These are phyloP conservation scores for Melaleuca alternifolia DNA, from an alignment of 345 rosid species.

Conservation along the genomic window DNA sequence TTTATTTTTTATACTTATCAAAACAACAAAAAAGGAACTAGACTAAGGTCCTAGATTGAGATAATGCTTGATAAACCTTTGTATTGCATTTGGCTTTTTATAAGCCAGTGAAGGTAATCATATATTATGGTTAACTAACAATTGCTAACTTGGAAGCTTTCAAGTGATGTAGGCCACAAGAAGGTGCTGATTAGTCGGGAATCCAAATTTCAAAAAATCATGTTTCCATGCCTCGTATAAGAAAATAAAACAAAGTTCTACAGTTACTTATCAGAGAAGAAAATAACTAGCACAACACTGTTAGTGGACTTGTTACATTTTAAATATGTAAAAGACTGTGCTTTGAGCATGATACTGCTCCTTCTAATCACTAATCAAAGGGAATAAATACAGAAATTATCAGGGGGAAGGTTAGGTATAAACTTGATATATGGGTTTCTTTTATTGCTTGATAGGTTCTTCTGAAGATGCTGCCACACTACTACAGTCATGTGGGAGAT, in stretches of 20 bases:
- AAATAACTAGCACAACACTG: background rate
- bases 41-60: background rate
- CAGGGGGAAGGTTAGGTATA: background rate
- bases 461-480: constrained; percentile 72
- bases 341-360: background rate
- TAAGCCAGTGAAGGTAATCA: background rate
- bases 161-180: background rate
- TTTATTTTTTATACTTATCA: background rate
- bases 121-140: background rate
- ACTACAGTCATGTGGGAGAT: constrained; percentile 56
- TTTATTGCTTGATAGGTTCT: constrained; percentile 43
- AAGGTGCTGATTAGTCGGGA: background rate
- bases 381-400: background rate
- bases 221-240: background rate
- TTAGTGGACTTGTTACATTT: background rate
- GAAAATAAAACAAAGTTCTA: background rate
- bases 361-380: background rate
- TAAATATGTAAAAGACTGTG: background rate
- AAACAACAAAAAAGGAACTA: background rate
- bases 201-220: background rate
- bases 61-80: background rate
- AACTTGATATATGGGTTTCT: background rate
- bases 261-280: background rate
- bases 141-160: background rate
- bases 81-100: background rate